These are phyloP conservation scores for Candida xiaguanensis DNA, from an alignment of 805 yeast genomes.

Conservation along the genomic window DNA sequence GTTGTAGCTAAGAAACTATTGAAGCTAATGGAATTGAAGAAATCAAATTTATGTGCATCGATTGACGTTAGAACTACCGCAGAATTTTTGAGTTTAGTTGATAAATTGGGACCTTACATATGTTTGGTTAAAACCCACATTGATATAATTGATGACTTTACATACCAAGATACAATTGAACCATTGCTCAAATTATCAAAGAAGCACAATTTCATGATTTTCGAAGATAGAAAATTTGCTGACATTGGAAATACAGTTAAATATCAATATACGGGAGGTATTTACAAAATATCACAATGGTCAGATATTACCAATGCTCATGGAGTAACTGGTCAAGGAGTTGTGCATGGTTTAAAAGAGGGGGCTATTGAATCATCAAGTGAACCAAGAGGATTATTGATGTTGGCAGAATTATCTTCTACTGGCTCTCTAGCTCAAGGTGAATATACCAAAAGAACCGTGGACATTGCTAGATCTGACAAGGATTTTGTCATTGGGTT, in stretches of 20 bases:
- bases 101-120: conserved; percentile 83
- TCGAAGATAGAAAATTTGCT: conserved; percentile 97
- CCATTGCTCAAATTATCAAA: conserved; percentile 72
- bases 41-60: conserved; percentile 91
- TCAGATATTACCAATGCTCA: conserved; percentile 97
- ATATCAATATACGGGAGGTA: conserved; percentile 88
- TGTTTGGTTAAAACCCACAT: conserved; percentile 93
- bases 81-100: conserved; percentile 71
- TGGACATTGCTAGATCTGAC: conserved; percentile 85
- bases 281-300: conserved; percentile 87
- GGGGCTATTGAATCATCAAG: conserved; percentile 67
- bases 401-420: conserved; percentile 94
- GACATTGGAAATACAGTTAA: conserved; percentile 98
- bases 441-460: conserved; percentile 80
- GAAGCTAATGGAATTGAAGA: conserved; percentile 68
- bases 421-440: conserved; percentile 94
- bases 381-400: conserved; percentile 85
- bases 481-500: conserved; percentile 92
- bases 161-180: conserved; percentile 70
- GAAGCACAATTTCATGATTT: conserved; percentile 84
- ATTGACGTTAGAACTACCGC: conserved; percentile 80
- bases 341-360: conserved; percentile 80
- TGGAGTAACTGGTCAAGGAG: conserved; percentile 94
- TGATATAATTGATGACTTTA: conserved; percentile 87
- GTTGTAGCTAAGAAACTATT: conserved; percentile 78